Conservation (phyloP, 2,329 filamentous ascomycete genomes). For the Trichoderma guizhouense region DNA sequence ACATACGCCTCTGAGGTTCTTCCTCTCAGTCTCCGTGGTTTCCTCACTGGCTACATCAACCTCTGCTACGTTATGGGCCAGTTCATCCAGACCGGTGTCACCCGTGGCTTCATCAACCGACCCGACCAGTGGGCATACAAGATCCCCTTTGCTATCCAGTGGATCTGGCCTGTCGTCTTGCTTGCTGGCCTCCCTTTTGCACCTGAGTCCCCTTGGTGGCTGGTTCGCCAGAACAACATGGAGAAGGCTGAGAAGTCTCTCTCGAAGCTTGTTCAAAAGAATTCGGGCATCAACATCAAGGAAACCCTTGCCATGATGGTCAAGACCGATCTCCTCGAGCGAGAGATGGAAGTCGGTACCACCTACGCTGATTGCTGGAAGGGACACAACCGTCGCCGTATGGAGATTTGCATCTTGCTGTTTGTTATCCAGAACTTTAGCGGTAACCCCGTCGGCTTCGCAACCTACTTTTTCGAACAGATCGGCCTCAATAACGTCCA, state of each 20-base stretch:
- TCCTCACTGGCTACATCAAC: conserved; percentile 45
- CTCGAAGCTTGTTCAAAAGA: conserved; percentile 3
- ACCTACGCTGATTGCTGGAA: conserved; percentile 45
- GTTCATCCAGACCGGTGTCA: conserved; percentile 38
- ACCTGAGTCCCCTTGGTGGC: conserved; percentile 35
- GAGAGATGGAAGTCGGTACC: conserved; percentile 34
- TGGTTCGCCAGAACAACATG: conserved; percentile 18
- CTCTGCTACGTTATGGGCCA: conserved; percentile 48
- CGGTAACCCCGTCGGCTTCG: conserved; percentile 21
- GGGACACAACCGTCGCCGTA: conserved; percentile 44
- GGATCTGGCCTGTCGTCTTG: conserved; percentile 45
- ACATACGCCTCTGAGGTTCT: conserved; percentile 46
- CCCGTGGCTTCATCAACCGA: conserved; percentile 28
- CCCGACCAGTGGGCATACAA: conserved; percentile 43
- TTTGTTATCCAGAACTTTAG: conserved; percentile 22
- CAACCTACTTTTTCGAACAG: conserved; percentile 23
- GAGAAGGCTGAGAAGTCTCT: conserved; percentile 7
- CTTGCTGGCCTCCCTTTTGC: conserved; percentile 39
- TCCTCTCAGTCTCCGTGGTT: conserved; percentile 39
- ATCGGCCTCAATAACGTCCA: conserved; percentile 19
- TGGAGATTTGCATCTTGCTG: conserved; percentile 41
- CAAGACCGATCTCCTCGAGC: conserved; percentile 41
- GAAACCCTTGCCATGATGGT: conserved; percentile 38
- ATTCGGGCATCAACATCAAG: conserved; percentile 13
- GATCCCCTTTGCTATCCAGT: conserved; percentile 48